Base-by-base conservation (phyloP, 306 rosid genomes). In the Medicago arabica region DNA sequence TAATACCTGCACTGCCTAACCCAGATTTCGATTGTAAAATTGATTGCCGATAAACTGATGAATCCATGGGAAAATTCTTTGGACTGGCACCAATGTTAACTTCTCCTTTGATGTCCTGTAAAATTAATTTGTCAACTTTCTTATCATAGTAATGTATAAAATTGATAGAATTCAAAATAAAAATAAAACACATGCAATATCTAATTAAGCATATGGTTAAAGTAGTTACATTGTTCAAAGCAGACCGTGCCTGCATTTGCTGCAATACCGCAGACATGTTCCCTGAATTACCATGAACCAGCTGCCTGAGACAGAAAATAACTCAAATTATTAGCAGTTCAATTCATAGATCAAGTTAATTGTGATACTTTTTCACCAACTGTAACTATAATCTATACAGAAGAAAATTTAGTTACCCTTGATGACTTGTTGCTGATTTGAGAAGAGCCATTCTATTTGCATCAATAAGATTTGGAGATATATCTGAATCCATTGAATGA, bases 1-100 rank as follows among this genome's bases (percentile, higher is more conserved):
- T 61, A 43, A 43, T 74, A 93, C 98, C 98, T 82, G 96, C 78
- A 75, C 78, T 74, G 16, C 91, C 91, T 62, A 89, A 47, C 60
- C 92, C 97, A 58, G 92, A 87, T 79, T 88, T 91, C 79, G 92
- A 82, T 82, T 89, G 98, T 83, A 89, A 84, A 80, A 89, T 83
- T 53, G 92, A 90, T 82, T 83, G 92, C 54, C 91, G 87, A 81
- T 91, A 93, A 43, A 87, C 85, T 79, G 93, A 87, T 46, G 91
- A 49, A 88, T 93, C 98, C 92, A 88, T 76, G 11, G 98, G 91
- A 83, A 88, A 74, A 80, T 91, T 86, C 85, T 87, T 87, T 51
- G 80, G 91, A 79, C 75, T 23, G 39, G 87, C 81, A 65, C 89
- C 91, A 75, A 93, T 80, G 75, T 75, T 88, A 76, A 83, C 80